Base-by-base conservation (phyloP, 345 rosid genomes). In the Bruguiera parviflora region DNA sequence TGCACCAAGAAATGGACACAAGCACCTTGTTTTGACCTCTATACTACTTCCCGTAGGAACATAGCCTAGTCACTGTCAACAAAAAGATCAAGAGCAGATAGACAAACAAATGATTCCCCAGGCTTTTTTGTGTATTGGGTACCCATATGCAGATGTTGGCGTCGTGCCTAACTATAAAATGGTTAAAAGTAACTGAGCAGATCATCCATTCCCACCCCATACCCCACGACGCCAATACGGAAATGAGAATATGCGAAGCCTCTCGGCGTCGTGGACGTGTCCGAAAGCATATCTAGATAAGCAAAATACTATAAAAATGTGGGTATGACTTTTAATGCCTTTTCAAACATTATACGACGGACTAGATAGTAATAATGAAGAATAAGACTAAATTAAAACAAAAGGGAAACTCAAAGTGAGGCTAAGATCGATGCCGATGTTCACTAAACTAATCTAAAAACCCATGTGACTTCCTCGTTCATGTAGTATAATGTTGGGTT, bases 391-490 rank as follows among this genome's bases (percentile, higher is more conserved):
- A 10, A 39, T 39, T 39, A 39, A 39, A 39, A 39, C 47, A 39
- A 39, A 39, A 39, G 47, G 24, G 63, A 19, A 0, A 2, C 55
- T 11, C 47, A 29, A 31, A 58, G 8, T 37, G 19, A 11, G 58
- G 33, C 10, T 74, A 4, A 22, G 51, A 31, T 10, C 24, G 32
- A 9, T 46, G 43, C 29, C 22, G 5, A 56, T 39, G n/a, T 68
- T 52, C 59, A 11, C 58, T 75, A 70, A 67, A 61, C 29, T 62
- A 73, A 67, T 58, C 18, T 20, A 20, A 52, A 73, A 65, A 59
- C 52, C 69, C 85, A 82, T 79, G 83, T 83, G 86, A 29, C 63
- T 47, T 58, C 66, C 52, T 64, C 67, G 1, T 16, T 35, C n/a
- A 55, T 24, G 63, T 29, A 43, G 69, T 73, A 83, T 80, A 76